Conservation (phyloP, 1,284 basidiomycete species). For the Cryptococcus sp. region DNA sequence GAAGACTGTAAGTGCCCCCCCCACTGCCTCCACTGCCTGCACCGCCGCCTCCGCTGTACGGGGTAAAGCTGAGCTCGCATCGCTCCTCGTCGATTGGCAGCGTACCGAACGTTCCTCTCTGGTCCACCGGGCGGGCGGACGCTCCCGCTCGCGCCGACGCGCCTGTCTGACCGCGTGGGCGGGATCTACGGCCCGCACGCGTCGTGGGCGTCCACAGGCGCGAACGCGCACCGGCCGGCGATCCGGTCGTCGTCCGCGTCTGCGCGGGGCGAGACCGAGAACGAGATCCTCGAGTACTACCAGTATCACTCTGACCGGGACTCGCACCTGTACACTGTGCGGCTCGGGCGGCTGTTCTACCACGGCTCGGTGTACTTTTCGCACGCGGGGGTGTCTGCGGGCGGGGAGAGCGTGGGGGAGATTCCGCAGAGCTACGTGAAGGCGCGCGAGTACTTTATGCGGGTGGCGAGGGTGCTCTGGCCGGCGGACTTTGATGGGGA, state of each 20-base stretch:
- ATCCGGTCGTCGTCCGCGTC: constrained; percentile 78
- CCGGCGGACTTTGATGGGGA: constrained; percentile 60
- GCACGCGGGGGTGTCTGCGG: constrained; percentile 71
- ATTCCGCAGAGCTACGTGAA: constrained; percentile 69
- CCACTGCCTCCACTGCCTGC: no score
- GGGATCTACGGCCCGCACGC: constrained; percentile 92
- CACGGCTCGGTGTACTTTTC: constrained; percentile 79
- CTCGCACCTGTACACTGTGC: constrained; percentile 77
- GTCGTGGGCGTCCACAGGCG: constrained; percentile 59
- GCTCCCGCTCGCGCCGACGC: constrained; percentile 74
- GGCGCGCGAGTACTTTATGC: constrained; percentile 75
- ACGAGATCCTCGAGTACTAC: constrained; percentile 87
- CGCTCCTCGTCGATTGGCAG: constrained; percentile 55
- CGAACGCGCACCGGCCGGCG: constrained; percentile 65
- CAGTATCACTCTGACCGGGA: constrained; percentile 91
- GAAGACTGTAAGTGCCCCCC: constrained; percentile 74
- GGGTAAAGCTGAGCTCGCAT: not conserved
- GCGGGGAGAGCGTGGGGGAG: constrained; percentile 81
- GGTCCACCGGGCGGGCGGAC: constrained; percentile 90
- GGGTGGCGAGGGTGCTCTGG: constrained; percentile 79
- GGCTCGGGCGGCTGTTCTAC: constrained; percentile 89
- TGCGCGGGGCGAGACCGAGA: constrained; percentile 83
- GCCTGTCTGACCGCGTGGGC: constrained; percentile 83
- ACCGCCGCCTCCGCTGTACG: not conserved
- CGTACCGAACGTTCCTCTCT: constrained; percentile 67